Percentiles rank a stretch among this genome's conserved stretches.
phyloP scores from a whole-genome alignment of 257 asterid genomes.

The Ajuga chamaepitys region DNA sequence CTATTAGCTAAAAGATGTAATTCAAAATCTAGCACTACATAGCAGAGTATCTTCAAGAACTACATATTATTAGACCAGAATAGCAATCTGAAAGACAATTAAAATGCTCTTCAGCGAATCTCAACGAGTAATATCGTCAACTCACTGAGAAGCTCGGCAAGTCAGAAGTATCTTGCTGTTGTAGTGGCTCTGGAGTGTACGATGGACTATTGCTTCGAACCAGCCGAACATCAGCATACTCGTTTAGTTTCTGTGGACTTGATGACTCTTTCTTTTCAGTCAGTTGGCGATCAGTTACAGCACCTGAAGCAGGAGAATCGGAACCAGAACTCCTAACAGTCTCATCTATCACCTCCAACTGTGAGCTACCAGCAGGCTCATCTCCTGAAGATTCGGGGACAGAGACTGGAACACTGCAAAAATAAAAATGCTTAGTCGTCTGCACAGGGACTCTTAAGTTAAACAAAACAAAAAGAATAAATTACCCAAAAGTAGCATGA shows the following conservation, averaged over 20 bases:
- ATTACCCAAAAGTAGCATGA: background rate
- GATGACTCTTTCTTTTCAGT: slow-evolving; percentile 45
- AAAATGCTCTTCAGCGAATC: background rate
- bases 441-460: slow-evolving; percentile 1
- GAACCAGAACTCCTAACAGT: slow-evolving; percentile 52
- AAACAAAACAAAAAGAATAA: background rate
- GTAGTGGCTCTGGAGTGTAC: slow-evolving; percentile 50
- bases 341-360: slow-evolving; percentile 45
- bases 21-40: background rate
- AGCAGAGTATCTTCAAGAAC: background rate
- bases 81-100: background rate
- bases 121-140: background rate
- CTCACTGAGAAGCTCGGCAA: slow-evolving; percentile 74
- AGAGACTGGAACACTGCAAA: slow-evolving; percentile 46
- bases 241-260: slow-evolving; percentile 43
- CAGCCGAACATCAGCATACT: slow-evolving; percentile 61
- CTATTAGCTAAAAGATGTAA: slow-evolving; percentile 1
- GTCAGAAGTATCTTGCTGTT: slow-evolving; percentile 59
- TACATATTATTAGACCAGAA: background rate
- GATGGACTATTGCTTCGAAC: slow-evolving; percentile 50
- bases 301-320: slow-evolving; percentile 56
- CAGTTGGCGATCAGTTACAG: slow-evolving; percentile 35
- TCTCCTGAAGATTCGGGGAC: slow-evolving; percentile 48
- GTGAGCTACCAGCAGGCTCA: slow-evolving; percentile 46
- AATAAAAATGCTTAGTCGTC: slow-evolving; percentile 19